Conservation (phyloP, 345 rosid genomes). For the Syzygium oleosum region DNA sequence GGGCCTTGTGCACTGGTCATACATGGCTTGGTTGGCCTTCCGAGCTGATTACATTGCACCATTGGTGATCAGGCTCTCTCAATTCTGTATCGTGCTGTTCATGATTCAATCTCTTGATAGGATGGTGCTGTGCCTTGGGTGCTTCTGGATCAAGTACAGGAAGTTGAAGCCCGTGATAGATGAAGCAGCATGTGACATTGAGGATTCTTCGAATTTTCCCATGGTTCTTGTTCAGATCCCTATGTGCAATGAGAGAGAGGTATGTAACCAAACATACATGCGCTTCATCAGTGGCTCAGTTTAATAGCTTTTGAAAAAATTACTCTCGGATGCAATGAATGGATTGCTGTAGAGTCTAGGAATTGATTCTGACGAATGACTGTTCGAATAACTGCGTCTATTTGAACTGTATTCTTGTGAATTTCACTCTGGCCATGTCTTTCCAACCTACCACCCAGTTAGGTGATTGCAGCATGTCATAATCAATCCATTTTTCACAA, state of each 20-base stretch:
- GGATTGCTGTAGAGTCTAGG: not conserved
- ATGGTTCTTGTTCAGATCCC: conserved; percentile 97
- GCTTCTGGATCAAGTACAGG: conserved; percentile 80
- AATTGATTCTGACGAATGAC: not conserved
- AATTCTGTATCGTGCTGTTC: conserved; percentile 65
- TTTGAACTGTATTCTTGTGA: not conserved
- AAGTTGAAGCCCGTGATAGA: conserved; percentile 50
- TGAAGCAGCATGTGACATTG: conserved; percentile 40
- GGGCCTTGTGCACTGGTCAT: conserved; percentile 62
- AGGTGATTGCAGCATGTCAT: not conserved
- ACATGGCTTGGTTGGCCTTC: conserved; percentile 71
- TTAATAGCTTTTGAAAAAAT: not conserved
- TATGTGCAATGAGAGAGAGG: conserved; percentile 96
- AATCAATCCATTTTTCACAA: not conserved
- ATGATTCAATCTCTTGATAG: conserved; percentile 87
- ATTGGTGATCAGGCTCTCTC: conserved; percentile 42
- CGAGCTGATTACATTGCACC: conserved; percentile 75
- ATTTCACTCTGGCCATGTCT: not conserved
- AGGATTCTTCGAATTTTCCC: conserved; percentile 42
- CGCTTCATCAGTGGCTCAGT: not conserved
- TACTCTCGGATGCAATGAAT: not conserved
- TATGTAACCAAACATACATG: not conserved
- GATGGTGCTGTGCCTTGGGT: conserved; percentile 62
- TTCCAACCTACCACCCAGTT: not conserved
- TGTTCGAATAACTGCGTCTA: not conserved